Base-by-base conservation (phyloP, 2,329 filamentous ascomycete genomes). In the Penicillium brevicompactum region DNA sequence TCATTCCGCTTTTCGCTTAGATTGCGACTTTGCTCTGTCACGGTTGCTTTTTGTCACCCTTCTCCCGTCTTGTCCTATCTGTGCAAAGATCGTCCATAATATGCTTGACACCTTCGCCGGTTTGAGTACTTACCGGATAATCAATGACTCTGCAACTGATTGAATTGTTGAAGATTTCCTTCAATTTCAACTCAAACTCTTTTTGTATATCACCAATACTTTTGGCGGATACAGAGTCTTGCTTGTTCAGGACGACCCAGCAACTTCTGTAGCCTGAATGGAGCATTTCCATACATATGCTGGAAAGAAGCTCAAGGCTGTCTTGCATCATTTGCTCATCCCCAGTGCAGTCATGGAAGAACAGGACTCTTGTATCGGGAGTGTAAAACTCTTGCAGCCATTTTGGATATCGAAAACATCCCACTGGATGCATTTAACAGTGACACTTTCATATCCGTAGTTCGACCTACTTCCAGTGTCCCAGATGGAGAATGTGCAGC, bases 351-450 rank as follows among this genome's bases (percentile, higher is more conserved):
- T 47, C 32, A 11, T 47, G 45, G 13, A 47, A 47, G 16, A 47
- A 47, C 45, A 47, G 37, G 10, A 47, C 21, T 16, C n/a, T 37
- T 37, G 45, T 38, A 10, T 37, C 45, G 21, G 31, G 16, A n/a
- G 32, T 38, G 32, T 24, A 47, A 22, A 47, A 38, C 31, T 47
- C 37, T 21, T 13, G 5, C 14, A 37, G 11, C 45, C 45, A 47
- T n/a, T 27, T 47, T 37, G 31, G 32, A 30, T 47, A 47, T 31
- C 45, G 45, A 47, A 47, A 47, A 18, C 45, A 47, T 27, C 45
- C 45, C 45, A 37, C 31, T 38, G 21, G 1, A 22, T 37, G 32
- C 8, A 11, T 16, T 47, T 27, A 47, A 3, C 2, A 21, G 9
- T 27, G 21, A 9, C 7, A 5, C 9, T 30, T 27, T 30, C 13